Evolutionary conservation across 2,329 filamentous ascomycete species (phyloP).

Genomic region (Leptosphaerulina australis): DNA sequence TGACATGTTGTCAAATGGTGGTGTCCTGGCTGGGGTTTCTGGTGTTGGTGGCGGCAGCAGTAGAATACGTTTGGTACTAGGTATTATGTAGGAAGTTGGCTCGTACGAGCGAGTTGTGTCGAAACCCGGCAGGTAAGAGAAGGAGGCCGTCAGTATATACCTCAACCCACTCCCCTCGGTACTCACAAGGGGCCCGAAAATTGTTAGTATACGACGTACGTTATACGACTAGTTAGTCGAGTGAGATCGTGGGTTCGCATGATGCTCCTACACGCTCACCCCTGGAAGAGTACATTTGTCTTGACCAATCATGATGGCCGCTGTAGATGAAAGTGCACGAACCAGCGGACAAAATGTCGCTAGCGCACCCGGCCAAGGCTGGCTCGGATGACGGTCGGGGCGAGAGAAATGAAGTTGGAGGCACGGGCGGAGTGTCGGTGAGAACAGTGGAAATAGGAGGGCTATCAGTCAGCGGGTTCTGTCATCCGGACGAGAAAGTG

Average conservation of each 20-base stretch:
- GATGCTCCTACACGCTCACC: slow-evolving; percentile 15
- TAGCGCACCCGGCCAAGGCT: slow-evolving; percentile 11
- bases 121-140: slow-evolving; percentile 2
- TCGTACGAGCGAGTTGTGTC: slow-evolving; percentile 7
- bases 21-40: too few species aligned
- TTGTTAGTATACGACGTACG: slow-evolving; percentile 3
- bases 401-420: slow-evolving; percentile 15
- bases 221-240: slow-evolving; percentile 15
- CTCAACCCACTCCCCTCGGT: slow-evolving; percentile 12
- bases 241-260: slow-evolving; percentile 12
- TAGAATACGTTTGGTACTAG: background rate
- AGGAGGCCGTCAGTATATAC: slow-evolving; percentile 13
- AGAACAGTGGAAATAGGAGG: slow-evolving; percentile 2
- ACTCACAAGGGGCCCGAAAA: slow-evolving; percentile 10
- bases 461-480: slow-evolving; percentile 10
- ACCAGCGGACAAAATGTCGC: slow-evolving; percentile 7
- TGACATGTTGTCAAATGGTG: background rate
- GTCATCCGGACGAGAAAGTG: slow-evolving; percentile 5
- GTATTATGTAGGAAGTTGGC: slow-evolving; percentile 1
- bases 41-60: background rate
- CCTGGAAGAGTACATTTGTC: slow-evolving; percentile 1
- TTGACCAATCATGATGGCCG: slow-evolving; percentile 8
- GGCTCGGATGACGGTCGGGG: slow-evolving; percentile 16
- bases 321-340: slow-evolving; percentile 10
- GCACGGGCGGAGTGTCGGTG: slow-evolving; percentile 19